These are phyloP conservation scores for Hyaloscypha bicolor DNA, from an alignment of 495 filamentous ascomycete species.

Conservation along the genomic window DNA sequence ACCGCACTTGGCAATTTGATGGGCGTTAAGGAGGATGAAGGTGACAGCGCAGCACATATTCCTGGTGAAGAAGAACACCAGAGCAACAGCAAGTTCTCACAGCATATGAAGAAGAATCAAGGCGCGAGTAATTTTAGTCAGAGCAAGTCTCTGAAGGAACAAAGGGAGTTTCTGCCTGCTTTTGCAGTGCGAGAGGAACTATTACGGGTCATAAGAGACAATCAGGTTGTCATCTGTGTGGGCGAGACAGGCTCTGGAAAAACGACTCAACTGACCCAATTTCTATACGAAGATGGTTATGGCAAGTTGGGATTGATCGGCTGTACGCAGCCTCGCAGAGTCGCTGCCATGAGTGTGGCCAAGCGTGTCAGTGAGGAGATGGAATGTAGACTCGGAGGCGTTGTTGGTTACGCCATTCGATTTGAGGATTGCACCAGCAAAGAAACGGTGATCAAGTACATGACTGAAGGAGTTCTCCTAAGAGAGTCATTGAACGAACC, in stretches of 20 bases:
- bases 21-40: constrained; percentile 93
- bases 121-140: constrained; percentile 92
- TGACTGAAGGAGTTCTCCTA: constrained; percentile 97
- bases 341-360: constrained; percentile 98
- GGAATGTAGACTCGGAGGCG: constrained; percentile 88
- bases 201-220: constrained; percentile 92
- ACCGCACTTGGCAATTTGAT: constrained; percentile 92
- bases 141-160: constrained; percentile 87
- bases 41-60: constrained; percentile 79
- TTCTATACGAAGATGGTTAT: constrained; percentile 93
- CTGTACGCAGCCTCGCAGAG: constrained; percentile 92
- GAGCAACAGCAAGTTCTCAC: constrained; percentile 78
- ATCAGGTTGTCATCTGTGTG: constrained; percentile 95
- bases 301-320: constrained; percentile 85
- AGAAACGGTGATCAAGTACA: constrained; percentile 96
- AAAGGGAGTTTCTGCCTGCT: constrained; percentile 91
- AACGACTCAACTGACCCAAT: constrained; percentile 95
- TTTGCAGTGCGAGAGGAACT: constrained; percentile 97
- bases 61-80: constrained; percentile 72
- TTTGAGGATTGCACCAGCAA: constrained; percentile 98
- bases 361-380: constrained; percentile 99
- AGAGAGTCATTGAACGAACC: constrained; percentile 89
- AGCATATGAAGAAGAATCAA: constrained; percentile 85
- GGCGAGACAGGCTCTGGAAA: constrained; percentile 97
- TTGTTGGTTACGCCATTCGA: constrained; percentile 96